Conservation (phyloP, 2,329 filamentous ascomycete genomes). For the Trichoderma arundinaceum region DNA sequence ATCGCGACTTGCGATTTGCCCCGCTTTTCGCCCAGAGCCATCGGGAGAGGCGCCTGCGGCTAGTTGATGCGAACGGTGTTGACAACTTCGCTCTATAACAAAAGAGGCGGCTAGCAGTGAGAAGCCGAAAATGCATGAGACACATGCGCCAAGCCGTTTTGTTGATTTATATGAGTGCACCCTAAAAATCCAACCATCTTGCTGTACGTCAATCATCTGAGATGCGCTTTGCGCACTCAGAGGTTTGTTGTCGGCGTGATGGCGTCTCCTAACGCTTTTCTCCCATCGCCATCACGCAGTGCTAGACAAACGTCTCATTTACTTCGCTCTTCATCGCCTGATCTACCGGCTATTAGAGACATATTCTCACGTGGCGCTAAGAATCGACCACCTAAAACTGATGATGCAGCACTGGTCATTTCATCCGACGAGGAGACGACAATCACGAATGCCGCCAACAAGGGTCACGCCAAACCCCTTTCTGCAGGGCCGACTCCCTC, state of each 20-base stretch:
- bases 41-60: constrained; percentile 1
- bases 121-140: not conserved
- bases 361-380: constrained; percentile 47
- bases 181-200: constrained; percentile 36
- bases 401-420: constrained; percentile 47
- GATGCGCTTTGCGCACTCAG: constrained; percentile 57
- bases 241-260: constrained; percentile 39
- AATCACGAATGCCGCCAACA: not conserved
- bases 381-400: constrained; percentile 44
- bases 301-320: constrained; percentile 43
- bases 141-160: not conserved
- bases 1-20: constrained; percentile 38
- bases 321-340: constrained; percentile 57
- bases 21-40: constrained; percentile 27
- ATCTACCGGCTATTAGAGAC: constrained; percentile 59
- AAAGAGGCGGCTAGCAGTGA: not conserved
- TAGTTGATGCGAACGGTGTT: not conserved
- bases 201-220: constrained; percentile 41
- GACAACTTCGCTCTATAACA: constrained; percentile 8
- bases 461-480: not conserved
- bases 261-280: constrained; percentile 44
- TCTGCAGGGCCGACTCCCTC: not conserved
- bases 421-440: constrained; percentile 42
- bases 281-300: constrained; percentile 42
- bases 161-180: not conserved